Conservation (phyloP, 83 land plant species). For the Thuja plicata region DNA sequence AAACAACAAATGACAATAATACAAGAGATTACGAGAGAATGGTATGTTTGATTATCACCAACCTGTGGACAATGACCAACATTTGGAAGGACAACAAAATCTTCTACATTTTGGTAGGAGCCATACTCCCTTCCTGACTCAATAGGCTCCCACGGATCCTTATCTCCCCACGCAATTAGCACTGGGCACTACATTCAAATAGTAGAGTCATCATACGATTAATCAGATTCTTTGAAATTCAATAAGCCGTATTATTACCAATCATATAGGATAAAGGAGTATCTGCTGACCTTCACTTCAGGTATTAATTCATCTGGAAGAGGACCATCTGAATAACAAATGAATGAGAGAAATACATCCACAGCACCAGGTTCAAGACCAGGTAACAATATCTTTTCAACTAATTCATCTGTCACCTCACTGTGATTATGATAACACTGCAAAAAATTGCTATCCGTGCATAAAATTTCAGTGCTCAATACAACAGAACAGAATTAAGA, state of each 20-base stretch:
- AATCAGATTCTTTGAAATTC: neutral
- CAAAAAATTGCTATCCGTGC: conserved; percentile 15
- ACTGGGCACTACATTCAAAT: conserved; percentile 78
- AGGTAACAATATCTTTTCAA: conserved; percentile 79
- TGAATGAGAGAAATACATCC: conserved; percentile 96
- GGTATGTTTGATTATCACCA: neutral
- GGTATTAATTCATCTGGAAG: conserved; percentile 96
- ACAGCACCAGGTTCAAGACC: conserved; percentile 96
- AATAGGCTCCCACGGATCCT: conserved; percentile 99
- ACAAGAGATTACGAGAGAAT: conserved; percentile 2
- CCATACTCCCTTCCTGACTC: conserved; percentile 83
- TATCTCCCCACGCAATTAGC: conserved; percentile 94
- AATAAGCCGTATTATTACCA: neutral
- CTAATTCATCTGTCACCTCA: conserved; percentile 94
- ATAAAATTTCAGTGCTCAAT: neutral
- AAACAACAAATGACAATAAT: neutral
- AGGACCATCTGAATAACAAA: conserved; percentile 97
- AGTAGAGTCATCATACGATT: neutral
- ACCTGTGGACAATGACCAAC: conserved; percentile 99
- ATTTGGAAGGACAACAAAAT: conserved; percentile 86
- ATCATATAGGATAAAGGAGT: neutral
- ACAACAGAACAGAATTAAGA: neutral
- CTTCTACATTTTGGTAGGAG: conserved; percentile 79
- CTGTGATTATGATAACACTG: conserved; percentile 94
- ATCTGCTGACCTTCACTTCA: conserved; percentile 66